Percentiles rank a stretch among this genome's conserved stretches.
Conservation (phyloP, 352 stramenopile genomes). For the Pythium sp. region DNA sequence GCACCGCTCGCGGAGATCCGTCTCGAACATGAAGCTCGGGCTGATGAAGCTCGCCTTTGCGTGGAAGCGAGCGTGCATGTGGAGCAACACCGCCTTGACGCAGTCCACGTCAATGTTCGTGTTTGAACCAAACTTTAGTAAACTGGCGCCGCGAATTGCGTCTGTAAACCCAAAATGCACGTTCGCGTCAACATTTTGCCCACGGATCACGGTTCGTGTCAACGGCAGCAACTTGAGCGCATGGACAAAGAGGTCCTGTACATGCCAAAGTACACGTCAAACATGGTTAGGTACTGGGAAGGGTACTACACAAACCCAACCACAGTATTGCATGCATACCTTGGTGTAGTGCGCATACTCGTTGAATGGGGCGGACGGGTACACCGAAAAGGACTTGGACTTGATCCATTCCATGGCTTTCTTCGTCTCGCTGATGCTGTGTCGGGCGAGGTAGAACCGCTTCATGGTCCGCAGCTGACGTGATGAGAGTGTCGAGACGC, state of each 20-base stretch:
- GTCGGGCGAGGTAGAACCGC: background rate
- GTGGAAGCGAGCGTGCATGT: conserved; percentile 9
- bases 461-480: conserved; percentile 12
- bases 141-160: background rate
- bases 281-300: background rate
- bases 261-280: background rate
- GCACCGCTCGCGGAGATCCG: background rate
- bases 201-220: background rate
- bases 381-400: background rate
- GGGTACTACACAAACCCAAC: too few species aligned
- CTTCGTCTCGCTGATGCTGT: background rate
- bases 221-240: conserved; percentile 7
- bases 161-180: conserved; percentile 8
- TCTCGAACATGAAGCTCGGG: conserved; percentile 8
- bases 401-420: conserved; percentile 1
- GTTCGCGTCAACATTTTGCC: background rate
- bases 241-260: conserved; percentile 5
- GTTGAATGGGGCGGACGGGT: conserved; percentile 9
- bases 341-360: conserved; percentile 6
- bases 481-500: background rate
- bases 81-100: conserved; percentile 8
- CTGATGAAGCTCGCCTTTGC: conserved; percentile 5
- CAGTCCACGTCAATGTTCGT: conserved; percentile 12
- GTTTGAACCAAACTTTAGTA: conserved; percentile 6
- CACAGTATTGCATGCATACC: background rate